Conservation (phyloP, 768 basidiomycete genomes). For the Amanita fuliginea region DNA sequence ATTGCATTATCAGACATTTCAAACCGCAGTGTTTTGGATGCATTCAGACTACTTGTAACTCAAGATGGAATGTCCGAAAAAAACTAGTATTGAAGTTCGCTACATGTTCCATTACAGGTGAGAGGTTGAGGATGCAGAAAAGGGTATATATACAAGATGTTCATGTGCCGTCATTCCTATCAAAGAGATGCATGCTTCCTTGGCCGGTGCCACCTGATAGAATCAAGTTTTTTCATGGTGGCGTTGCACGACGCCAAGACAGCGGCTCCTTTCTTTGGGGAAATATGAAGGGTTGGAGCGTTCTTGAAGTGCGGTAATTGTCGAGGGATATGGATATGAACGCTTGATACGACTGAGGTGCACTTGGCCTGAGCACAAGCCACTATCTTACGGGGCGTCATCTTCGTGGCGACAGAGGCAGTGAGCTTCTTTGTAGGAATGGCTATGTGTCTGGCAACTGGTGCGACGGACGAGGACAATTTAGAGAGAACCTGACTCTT, state of each 20-base stretch:
- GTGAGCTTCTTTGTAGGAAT: not conserved
- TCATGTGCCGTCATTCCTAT: not conserved
- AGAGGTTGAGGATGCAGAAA: not conserved
- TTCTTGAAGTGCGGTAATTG: not conserved
- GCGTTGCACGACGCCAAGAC: not conserved
- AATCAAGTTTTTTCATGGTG: not conserved
- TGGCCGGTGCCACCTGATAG: not conserved
- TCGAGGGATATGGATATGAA: not conserved
- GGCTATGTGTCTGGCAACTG: not conserved
- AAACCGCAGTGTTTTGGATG: not conserved
- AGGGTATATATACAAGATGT: not conserved
- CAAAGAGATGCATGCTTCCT: not conserved
- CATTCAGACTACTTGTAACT: slow-evolving; percentile 12
- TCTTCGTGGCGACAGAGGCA: not conserved
- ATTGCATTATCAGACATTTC: slow-evolving; percentile 19
- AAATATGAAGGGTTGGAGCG: not conserved
- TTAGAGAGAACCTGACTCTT: not conserved
- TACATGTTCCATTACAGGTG: not conserved
- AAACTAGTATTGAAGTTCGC: slow-evolving; percentile 5
- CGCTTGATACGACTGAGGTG: not conserved
- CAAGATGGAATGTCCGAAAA: slow-evolving; percentile 21
- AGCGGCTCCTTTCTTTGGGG: not conserved
- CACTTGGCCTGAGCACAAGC: not conserved
- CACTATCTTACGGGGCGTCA: not conserved
- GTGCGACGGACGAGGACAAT: slow-evolving; percentile 1